These are phyloP conservation scores for Saturnispora zaruensis DNA, from an alignment of 805 yeast species.

Conservation along the genomic window DNA sequence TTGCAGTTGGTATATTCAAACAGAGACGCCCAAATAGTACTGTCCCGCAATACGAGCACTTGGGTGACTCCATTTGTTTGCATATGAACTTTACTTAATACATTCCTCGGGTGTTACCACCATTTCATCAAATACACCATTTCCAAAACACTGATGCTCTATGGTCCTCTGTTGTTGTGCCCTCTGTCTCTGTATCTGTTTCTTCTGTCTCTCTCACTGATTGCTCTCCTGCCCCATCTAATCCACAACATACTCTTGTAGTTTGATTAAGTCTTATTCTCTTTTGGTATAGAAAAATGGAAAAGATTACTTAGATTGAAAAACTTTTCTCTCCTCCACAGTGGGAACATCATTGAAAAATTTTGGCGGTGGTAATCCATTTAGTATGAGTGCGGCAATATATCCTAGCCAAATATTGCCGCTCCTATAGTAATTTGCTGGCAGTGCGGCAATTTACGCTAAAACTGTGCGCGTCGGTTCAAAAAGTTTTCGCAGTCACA, in stretches of 20 bases:
- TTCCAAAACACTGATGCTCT: too few relatives aligned
- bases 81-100: too few relatives aligned
- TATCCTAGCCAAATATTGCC: neutral
- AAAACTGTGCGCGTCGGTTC: neutral
- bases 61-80: too few relatives aligned
- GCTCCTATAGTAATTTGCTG: neutral
- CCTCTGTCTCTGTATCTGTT: too few relatives aligned
- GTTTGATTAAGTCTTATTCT: constrained; percentile 2
- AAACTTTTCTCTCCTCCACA: neutral
- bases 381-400: neutral
- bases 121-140: too few relatives aligned
- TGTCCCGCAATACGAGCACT: too few relatives aligned
- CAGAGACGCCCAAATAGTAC: too few relatives aligned
- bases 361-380: neutral
- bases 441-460: neutral
- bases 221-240: too few relatives aligned
- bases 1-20: too few relatives aligned
- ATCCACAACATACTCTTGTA: constrained; percentile 11
- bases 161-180: too few relatives aligned
- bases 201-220: too few relatives aligned
- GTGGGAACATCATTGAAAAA: neutral
- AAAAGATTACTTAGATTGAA: neutral
- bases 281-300: neutral
- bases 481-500: neutral
- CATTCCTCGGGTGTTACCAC: too few relatives aligned